These are phyloP conservation scores for Aspergillus proliferans DNA, from an alignment of 2,329 filamentous ascomycete genomes.

Conservation along the genomic window DNA sequence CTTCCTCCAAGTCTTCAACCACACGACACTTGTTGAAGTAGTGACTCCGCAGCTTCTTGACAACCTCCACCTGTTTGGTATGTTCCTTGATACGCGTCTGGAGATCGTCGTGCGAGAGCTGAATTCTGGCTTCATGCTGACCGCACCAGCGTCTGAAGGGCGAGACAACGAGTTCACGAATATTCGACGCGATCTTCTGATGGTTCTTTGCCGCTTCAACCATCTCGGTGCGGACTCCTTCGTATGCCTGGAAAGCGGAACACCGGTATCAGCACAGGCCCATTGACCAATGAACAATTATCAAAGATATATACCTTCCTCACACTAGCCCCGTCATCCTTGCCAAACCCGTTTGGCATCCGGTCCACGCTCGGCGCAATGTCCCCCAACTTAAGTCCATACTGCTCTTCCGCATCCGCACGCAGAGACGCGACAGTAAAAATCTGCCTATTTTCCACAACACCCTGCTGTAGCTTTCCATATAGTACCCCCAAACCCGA, in stretches of 20 bases:
- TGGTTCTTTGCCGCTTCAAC: conserved; percentile 82
- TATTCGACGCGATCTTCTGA: conserved; percentile 92
- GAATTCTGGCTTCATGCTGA: conserved; percentile 81
- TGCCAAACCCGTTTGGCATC: conserved; percentile 73
- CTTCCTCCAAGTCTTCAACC: conserved; percentile 93
- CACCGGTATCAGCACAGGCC: neutral
- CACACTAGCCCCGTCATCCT: conserved; percentile 92
- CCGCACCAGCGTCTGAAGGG: conserved; percentile 97
- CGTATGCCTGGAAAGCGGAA: conserved; percentile 63
- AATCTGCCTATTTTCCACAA: conserved; percentile 90
- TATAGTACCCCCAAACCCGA: conserved; percentile 93
- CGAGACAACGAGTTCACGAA: conserved; percentile 88
- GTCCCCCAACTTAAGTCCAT: conserved; percentile 71
- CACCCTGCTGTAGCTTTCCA: conserved; percentile 91
- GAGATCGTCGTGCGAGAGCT: conserved; percentile 91
- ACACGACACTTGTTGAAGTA: conserved; percentile 99
- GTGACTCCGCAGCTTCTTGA: conserved; percentile 87
- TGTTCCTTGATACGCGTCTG: conserved; percentile 86
- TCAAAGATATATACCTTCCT: conserved; percentile 62
- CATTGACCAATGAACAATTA: neutral
- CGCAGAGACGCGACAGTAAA: conserved; percentile 87
- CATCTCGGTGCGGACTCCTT: conserved; percentile 90
- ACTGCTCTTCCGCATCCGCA: conserved; percentile 89
- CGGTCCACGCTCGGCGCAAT: conserved; percentile 79
- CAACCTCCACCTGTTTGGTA: conserved; percentile 80